Percentiles rank a stretch among this genome's conserved stretches.
These are phyloP conservation scores for Enteropsectra breve DNA, from an alignment of 371 early-diverging fungal genomes.

Conservation along the genomic window DNA sequence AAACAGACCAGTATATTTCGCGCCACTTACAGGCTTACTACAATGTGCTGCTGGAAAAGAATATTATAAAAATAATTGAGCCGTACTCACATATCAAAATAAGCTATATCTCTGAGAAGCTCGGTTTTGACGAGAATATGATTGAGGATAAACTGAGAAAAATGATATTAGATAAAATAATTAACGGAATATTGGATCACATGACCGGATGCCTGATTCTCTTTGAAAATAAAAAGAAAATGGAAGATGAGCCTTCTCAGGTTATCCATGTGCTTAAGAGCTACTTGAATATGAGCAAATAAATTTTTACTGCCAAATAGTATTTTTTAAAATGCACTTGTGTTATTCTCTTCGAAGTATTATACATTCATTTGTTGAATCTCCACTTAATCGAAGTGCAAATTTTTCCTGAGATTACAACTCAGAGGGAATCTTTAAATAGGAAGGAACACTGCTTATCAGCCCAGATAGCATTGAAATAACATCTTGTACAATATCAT, in stretches of 20 bases:
- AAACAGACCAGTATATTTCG: constrained; percentile 51
- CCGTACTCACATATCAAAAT: constrained; percentile 59
- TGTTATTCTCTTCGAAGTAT: too few species aligned
- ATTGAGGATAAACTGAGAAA: constrained; percentile 60
- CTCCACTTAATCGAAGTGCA: too few species aligned
- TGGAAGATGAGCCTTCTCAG: neutral
- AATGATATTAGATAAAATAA: constrained; percentile 58
- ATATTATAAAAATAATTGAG: constrained; percentile 61
- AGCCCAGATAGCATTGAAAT: too few species aligned
- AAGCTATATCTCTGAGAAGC: constrained; percentile 47
- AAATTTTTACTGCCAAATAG: too few species aligned
- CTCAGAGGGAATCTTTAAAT: too few species aligned
- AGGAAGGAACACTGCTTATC: too few species aligned
- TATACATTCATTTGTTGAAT: too few species aligned
- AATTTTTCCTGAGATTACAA: too few species aligned
- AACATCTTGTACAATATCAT: too few species aligned
- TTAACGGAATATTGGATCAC: constrained; percentile 60
- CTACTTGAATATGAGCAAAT: neutral
- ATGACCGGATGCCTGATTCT: constrained; percentile 44
- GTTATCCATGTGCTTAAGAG: neutral
- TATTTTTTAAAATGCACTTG: too few species aligned
- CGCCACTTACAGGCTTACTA: constrained; percentile 53
- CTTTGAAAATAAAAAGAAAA: constrained; percentile 24
- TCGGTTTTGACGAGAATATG: constrained; percentile 43
- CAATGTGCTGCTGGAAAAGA: constrained; percentile 57